Conservation (phyloP, 352 stramenopile genomes). For the Globisporangium spiculum region DNA sequence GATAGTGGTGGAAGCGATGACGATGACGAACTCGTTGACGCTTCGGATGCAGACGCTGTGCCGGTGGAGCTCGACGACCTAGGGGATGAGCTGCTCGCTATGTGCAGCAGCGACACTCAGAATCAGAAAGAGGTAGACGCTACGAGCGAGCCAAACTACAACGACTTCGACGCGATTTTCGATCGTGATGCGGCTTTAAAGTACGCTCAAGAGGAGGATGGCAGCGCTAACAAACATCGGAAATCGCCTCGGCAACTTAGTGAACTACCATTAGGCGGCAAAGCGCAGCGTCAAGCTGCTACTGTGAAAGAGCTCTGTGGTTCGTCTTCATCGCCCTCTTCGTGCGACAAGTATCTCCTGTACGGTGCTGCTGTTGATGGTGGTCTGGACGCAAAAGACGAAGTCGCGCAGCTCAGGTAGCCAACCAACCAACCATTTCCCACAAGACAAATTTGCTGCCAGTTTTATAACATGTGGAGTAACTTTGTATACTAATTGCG, state of each 20-base stretch:
- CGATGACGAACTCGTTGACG: slow-evolving; percentile 9
- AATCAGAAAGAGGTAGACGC: not conserved
- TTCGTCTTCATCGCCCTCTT: not conserved
- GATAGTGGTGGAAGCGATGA: not conserved
- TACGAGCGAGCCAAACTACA: not conserved
- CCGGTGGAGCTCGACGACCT: slow-evolving; percentile 10
- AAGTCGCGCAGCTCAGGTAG: slow-evolving; percentile 29
- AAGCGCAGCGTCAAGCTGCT: not conserved
- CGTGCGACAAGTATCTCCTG: not conserved
- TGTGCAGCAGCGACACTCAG: slow-evolving; percentile 1
- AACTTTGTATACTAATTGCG: not conserved
- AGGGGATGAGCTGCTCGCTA: slow-evolving; percentile 11
- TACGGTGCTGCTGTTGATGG: not conserved
- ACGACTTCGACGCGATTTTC: slow-evolving; percentile 14
- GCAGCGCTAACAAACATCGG: not conserved
- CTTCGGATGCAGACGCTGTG: slow-evolving; percentile 7
- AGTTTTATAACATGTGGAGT: not conserved
- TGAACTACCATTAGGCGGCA: not conserved
- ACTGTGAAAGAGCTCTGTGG: not conserved
- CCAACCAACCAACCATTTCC: not conserved
- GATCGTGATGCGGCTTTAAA: slow-evolving; percentile 1
- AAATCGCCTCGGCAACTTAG: not conserved
- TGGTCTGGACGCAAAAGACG: not conserved
- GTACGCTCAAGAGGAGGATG: not conserved
- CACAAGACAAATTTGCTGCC: not conserved